These are phyloP conservation scores for Trametes meyenii DNA, from an alignment of 768 basidiomycete genomes.

Conservation along the genomic window DNA sequence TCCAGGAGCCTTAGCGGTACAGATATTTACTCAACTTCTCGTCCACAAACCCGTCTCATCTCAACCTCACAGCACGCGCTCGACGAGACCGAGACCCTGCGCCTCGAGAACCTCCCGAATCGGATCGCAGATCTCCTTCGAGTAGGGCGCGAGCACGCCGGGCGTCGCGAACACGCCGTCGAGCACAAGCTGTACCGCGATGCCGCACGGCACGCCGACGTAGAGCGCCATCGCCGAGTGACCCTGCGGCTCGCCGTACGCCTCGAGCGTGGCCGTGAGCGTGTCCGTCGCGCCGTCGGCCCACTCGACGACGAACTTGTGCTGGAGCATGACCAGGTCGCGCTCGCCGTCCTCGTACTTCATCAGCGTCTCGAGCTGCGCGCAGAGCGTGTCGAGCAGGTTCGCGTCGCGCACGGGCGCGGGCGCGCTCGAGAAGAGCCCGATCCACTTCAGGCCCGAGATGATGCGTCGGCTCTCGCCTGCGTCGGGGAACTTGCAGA, in stretches of 20 bases:
- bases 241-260: conserved; percentile 78
- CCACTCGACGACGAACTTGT: conserved; percentile 95
- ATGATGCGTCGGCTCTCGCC: conserved; percentile 77
- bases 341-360: conserved; percentile 88
- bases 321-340: conserved; percentile 97
- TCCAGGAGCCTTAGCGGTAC: no score
- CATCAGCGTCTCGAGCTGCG: conserved; percentile 88
- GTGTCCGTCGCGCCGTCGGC: conserved; percentile 81
- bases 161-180: conserved; percentile 79
- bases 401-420: conserved; percentile 67
- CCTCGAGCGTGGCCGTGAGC: conserved; percentile 88
- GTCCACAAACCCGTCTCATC: no score
- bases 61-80: conserved; percentile 69
- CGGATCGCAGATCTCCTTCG: conserved; percentile 79
- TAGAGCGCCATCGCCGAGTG: conserved; percentile 90
- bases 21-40: no score
- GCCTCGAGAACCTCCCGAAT: conserved; percentile 67
- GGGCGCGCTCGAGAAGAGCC: conserved; percentile 77
- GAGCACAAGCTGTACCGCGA: conserved; percentile 88
- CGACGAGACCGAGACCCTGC: conserved; percentile 75
- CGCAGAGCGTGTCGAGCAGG: conserved; percentile 93
- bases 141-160: conserved; percentile 88
- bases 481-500: conserved; percentile 74
- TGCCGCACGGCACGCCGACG: conserved; percentile 93
- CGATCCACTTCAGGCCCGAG: conserved; percentile 92